Conservation (phyloP, 2,329 filamentous ascomycete genomes). For the Nigrograna mackinnonii region DNA sequence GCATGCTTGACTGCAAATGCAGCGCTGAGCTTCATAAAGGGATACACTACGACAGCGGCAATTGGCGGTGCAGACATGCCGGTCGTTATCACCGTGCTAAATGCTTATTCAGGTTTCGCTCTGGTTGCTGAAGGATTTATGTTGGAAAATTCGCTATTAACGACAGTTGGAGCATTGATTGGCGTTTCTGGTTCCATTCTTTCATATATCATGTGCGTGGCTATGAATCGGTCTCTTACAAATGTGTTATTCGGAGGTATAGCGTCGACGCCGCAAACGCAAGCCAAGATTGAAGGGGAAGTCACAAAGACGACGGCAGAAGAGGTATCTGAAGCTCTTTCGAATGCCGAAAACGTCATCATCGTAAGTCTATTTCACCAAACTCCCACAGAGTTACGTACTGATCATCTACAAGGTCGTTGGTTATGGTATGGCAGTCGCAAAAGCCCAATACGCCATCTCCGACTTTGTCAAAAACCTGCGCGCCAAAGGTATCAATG, state of each 20-base stretch:
- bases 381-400: background rate
- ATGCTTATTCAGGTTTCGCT: conserved; percentile 89
- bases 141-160: conserved; percentile 84
- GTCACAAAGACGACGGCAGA: conserved; percentile 79
- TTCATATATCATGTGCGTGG: conserved; percentile 70
- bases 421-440: conserved; percentile 92
- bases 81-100: conserved; percentile 87
- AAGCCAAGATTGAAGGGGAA: conserved; percentile 78
- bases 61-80: conserved; percentile 96
- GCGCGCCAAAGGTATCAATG: conserved; percentile 75
- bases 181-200: conserved; percentile 88
- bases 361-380: conserved; percentile 55
- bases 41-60: conserved; percentile 83
- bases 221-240: conserved; percentile 88
- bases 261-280: conserved; percentile 62
- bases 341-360: conserved; percentile 81
- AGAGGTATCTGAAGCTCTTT: conserved; percentile 75
- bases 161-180: conserved; percentile 83
- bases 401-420: conserved; percentile 56
- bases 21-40: conserved; percentile 78
- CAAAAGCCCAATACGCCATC: conserved; percentile 90
- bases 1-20: conserved; percentile 77
- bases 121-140: conserved; percentile 90
- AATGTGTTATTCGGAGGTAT: conserved; percentile 90
- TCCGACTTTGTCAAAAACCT: conserved; percentile 78